Base-by-base conservation (phyloP, 805 yeast genomes). In the Starmerella gropengiesseri region DNA sequence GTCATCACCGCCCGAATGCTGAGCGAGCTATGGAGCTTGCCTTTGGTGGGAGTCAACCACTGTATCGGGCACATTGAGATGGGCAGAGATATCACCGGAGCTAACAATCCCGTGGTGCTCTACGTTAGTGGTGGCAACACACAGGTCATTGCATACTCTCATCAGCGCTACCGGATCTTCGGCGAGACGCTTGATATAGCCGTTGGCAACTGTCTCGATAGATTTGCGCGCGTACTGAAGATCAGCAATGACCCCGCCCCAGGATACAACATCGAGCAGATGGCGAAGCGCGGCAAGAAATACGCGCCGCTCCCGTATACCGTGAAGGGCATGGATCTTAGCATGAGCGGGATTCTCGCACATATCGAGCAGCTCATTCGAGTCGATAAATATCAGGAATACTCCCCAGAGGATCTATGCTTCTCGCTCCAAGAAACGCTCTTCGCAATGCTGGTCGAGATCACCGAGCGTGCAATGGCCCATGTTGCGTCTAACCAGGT, bases 181-280 rank as follows among this genome's bases (percentile, higher is more conserved):
- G 99, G 99, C n/a, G 99, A 91, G 60, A 91, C 99, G 0, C 66
- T 91, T 44, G 99, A 91, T 58, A 91, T 91, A 28, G 98, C 99
- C 17, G 85, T 91, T 44, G 99, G 99, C 1, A 91, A 91, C 61
- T 91, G 98, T 63, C 65, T 91, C 38, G 99, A 91, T 59, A 63
- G 99, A 52, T 91, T 91, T 70, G 98, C 99, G 0, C 69, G 99
- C 42, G 82, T 93, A 1, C 67, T 91, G 46, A 75, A 71, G 57
- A 91, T 91, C 37, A 74, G 96, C 1, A 91, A 91, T 60, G 82
- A 78, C 37, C 99, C 99, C 2, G 83, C 91, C 12, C 99, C 99
- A 0, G 99, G 99, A 2, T 91, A 85, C 63, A 91, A 91, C 58
- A 91, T 91, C 51, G 98, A 91, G 63, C 95, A 84, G 57, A 58